Conservation (phyloP, 352 stramenopile genomes). For the Plasmopara viticola region DNA sequence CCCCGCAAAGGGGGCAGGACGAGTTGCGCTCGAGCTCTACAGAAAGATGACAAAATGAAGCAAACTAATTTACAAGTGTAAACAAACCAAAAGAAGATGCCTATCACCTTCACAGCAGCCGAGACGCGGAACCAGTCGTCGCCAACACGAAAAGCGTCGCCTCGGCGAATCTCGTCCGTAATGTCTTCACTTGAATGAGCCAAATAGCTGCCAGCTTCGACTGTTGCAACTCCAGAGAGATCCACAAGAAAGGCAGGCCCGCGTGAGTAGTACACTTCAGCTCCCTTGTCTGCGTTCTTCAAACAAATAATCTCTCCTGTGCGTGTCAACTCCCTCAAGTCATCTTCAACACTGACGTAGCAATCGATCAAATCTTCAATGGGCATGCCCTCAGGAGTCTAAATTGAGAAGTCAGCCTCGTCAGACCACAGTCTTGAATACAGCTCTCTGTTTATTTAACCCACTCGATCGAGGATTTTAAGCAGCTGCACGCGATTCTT, state of each 20-base stretch:
- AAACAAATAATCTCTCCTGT: constrained; percentile 79
- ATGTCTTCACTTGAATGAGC: constrained; percentile 59
- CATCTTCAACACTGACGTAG: constrained; percentile 71
- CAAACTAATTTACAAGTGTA: neutral
- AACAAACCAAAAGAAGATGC: neutral
- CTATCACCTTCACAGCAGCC: constrained; percentile 52
- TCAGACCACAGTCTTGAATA: too few species aligned
- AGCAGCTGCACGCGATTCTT: constrained; percentile 75
- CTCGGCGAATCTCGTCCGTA: constrained; percentile 59
- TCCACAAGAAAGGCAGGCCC: constrained; percentile 62
- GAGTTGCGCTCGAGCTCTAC: constrained; percentile 56
- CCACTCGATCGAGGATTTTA: constrained; percentile 68
- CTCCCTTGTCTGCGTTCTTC: constrained; percentile 74
- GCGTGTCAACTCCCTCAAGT: constrained; percentile 64
- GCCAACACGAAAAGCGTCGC: constrained; percentile 64
- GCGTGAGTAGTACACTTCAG: constrained; percentile 75
- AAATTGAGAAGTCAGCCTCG: neutral
- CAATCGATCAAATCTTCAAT: constrained; percentile 80
- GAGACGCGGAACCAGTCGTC: constrained; percentile 83
- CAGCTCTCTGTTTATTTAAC: too few species aligned
- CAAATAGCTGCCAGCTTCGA: constrained; percentile 70
- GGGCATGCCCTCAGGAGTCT: constrained; percentile 80
- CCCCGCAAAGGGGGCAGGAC: constrained; percentile 56
- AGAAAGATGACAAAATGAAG: neutral
- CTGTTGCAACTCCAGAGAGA: constrained; percentile 59